Evolutionary conservation across 345 rosid genomes (phyloP), one percentile per base, ranked within the genome.

Genomic region (Capsella bursapastoris): DNA sequence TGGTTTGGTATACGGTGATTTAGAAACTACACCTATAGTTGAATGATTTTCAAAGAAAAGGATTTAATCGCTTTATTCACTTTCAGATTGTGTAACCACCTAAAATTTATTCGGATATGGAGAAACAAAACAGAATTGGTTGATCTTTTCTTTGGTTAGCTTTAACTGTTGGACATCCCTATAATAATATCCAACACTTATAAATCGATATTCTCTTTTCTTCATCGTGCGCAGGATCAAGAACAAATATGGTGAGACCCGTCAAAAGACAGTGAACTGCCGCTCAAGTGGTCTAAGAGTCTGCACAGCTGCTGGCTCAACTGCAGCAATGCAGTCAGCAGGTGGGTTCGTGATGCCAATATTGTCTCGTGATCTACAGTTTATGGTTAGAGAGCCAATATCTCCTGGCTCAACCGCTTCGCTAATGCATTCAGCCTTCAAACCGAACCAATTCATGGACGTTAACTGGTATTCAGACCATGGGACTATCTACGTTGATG

Each of bases 371-470:
- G 89, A 87, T 79, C 86, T 90, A 55, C 96, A 91, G 41, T 94
- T 85, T 45, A 86, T 94, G 96, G 96, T 91, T 38, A 90, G 98
- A 75, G 97, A 94, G 70, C 97, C 98, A 16, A 89, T 93, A 76
- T 73, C 84, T 50, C 86, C 85, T 0, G 83, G 80, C 63, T 31
- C 81, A 51, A 74, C 84, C 22, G 52, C 87, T 38, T 25, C 68
- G 52, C 73, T 79, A 45, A 88, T 91, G 93, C 97, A 88, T 77
- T 95, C 95, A 3, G 57, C 78, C 8, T 67, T 94, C 4, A 82
- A 82, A 81, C 62, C 83, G 4, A 79, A 80, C 55, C 87, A 88
- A 73, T 67, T 74, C 9, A 73, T 90, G 90, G 86, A 84, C 14
- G 80, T 83, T 41, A 52, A 77, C 4, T 94, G 97, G 93, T 87